phyloP scores from a whole-genome alignment of 768 basidiomycete species.

The Russula olivacea region DNA sequence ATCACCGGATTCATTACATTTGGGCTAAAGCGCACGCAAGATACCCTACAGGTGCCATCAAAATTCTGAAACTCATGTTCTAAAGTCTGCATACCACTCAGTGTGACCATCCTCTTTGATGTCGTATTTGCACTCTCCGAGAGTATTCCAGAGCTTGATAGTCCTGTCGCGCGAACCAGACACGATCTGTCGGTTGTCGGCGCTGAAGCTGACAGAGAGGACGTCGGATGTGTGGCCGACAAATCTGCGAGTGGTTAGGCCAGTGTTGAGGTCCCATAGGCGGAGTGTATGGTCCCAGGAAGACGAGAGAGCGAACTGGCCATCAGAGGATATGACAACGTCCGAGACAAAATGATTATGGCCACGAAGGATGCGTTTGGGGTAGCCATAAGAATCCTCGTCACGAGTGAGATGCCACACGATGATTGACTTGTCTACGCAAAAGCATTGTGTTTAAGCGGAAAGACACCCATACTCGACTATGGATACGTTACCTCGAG shows the following conservation, averaged over 20 bases:
- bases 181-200: slow-evolving; percentile 99
- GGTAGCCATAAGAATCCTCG: slow-evolving; percentile 87
- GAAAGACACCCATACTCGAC: not conserved
- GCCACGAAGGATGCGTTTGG: slow-evolving; percentile 94
- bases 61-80: not conserved
- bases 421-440: slow-evolving; percentile 96
- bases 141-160: slow-evolving; percentile 99
- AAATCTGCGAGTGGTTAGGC: slow-evolving; percentile 91
- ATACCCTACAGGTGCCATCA: slow-evolving; percentile 59
- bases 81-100: slow-evolving; percentile 61
- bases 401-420: slow-evolving; percentile 98
- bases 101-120: slow-evolving; percentile 98
- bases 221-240: slow-evolving; percentile 98
- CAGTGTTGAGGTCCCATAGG: slow-evolving; percentile 99
- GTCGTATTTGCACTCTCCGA: slow-evolving; percentile 99
- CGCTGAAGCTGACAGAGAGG: slow-evolving; percentile 98
- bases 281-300: slow-evolving; percentile 99
- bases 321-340: slow-evolving; percentile 98
- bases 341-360: slow-evolving; percentile 99
- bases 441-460: slow-evolving; percentile 24
- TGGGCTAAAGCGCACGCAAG: slow-evolving; percentile 98
- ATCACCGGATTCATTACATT: slow-evolving; percentile 97
- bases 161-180: slow-evolving; percentile 94
- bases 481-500: slow-evolving; percentile 63
- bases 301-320: slow-evolving; percentile 97